Evolutionary conservation across 2,329 filamentous ascomycete genomes (phyloP), one percentile per base, ranked within the genome.

Genomic region (Microdochium bolleyi): DNA sequence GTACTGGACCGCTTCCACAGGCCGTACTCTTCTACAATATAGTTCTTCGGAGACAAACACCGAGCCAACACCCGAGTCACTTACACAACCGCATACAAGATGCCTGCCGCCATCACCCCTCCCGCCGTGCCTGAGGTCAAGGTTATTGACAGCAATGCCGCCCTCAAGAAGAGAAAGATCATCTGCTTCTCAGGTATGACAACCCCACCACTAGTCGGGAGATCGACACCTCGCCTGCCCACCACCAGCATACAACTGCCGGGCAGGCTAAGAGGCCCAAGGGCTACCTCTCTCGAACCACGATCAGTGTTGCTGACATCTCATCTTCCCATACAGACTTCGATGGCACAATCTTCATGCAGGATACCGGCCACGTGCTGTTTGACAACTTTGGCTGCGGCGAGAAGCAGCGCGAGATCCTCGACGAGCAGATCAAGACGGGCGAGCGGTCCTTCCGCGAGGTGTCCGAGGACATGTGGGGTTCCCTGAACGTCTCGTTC

Each of bases 401-500:
- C 25, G 69, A 73, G 22, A 72, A 77, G 56, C 72, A 73, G 53
- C 77, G 83, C 50, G 68, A 78, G 53, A 60, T 76, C 41, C 77
- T 87, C 50, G 83, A 87, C 54, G 70, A 78, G 54, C 81, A 87
- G 60, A 84, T 87, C 67, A 80, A 83, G 60, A 74, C 69, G 3
- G 84, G 84, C 62, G 79, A 84, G 63, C 77, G 83, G 14, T 83
- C 81, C 0, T 87, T 87, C 72, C 75, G 82, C 50, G 84, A 87
- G 3, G 82, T 84, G n/a, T 86, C 83, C 0, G 83, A 87, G 58
- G 84, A 87, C 65, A 85, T 87, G 79, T 87, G 84, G 82, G 80
- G 78, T 8, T 86, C 82, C 1, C 70, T 88, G 9, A 75, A 81
- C 55, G 77, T 87, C 0, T 82, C 83, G 2, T 87, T 87, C 61